Evolutionary conservation across 805 yeast genomes (phyloP).

Genomic region (Wickerhamiella domercqiae): DNA sequence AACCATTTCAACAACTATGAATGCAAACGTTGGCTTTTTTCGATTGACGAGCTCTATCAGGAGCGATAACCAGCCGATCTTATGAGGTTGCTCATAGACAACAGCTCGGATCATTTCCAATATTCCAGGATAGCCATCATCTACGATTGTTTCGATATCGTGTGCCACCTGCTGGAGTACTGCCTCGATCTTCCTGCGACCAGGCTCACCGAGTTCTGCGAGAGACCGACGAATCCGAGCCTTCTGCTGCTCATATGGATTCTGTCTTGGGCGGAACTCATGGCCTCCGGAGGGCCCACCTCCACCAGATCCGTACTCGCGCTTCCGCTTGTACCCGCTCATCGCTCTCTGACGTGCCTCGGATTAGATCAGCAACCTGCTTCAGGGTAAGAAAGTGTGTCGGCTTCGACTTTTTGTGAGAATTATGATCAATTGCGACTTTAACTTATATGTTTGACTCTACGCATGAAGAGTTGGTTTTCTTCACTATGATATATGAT

Average conservation of each 20-base stretch:
- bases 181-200: conserved; percentile 17
- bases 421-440: too few relatives aligned
- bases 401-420: too few relatives aligned
- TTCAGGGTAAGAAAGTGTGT: too few relatives aligned
- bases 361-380: too few relatives aligned
- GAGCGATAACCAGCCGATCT: conserved; percentile 55
- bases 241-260: conserved; percentile 9
- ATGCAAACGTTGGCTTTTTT: conserved; percentile 49
- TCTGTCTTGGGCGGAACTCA: conserved; percentile 11
- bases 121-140: conserved; percentile 46
- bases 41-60: conserved; percentile 53
- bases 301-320: too few relatives aligned
- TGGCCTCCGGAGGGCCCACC: too few relatives aligned
- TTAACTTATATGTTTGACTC: too few relatives aligned
- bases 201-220: conserved; percentile 45
- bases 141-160: conserved; percentile 35
- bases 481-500: too few relatives aligned
- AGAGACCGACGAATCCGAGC: conserved; percentile 27
- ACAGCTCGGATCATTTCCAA: conserved; percentile 53
- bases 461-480: too few relatives aligned
- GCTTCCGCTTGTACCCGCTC: conserved; percentile 11
- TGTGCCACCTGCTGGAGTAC: conserved; percentile 21
- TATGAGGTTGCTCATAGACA: conserved; percentile 81
- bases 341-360: too few relatives aligned
- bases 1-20: conserved; percentile 50